Percentiles rank a stretch among this genome's conserved stretches.
Conservation (phyloP, 2,329 filamentous ascomycete species). For the Cryphonectria carpinicola region DNA sequence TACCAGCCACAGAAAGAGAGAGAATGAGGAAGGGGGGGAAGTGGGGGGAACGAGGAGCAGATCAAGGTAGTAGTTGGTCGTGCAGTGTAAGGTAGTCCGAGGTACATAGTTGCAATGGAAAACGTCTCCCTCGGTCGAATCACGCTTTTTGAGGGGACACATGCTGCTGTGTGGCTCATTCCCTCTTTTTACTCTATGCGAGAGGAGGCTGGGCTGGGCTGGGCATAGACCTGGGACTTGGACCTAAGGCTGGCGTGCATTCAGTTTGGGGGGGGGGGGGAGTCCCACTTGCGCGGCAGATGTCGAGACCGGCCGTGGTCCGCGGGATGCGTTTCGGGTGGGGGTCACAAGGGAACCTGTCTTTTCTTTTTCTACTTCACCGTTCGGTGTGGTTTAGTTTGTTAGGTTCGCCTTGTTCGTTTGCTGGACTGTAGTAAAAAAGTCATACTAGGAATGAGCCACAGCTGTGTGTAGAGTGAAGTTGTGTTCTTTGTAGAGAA, state of each 20-base stretch:
- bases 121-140: not conserved
- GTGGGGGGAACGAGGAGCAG: too few relatives aligned
- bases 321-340: slow-evolving; percentile 4
- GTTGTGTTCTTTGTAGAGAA: too few relatives aligned
- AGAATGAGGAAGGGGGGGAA: not conserved
- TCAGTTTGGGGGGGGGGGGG: not conserved
- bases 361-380: not conserved
- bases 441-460: too few relatives aligned
- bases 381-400: not conserved
- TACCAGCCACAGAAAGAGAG: not conserved
- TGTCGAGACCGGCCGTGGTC: slow-evolving; percentile 5
- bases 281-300: not conserved
- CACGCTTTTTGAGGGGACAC: not conserved
- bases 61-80: not conserved
- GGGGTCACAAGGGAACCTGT: not conserved
- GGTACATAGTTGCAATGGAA: not conserved
- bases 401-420: not conserved
- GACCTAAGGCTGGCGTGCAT: not conserved
- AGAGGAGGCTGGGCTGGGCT: not conserved
- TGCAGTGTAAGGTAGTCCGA: not conserved
- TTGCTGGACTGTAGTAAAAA: not conserved
- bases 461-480: too few relatives aligned
- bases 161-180: not conserved
- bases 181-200: not conserved
- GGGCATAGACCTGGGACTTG: too few relatives aligned